phyloP scores from a whole-genome alignment of 2,329 filamentous ascomycete genomes.

The Aspergillus tanneri region DNA sequence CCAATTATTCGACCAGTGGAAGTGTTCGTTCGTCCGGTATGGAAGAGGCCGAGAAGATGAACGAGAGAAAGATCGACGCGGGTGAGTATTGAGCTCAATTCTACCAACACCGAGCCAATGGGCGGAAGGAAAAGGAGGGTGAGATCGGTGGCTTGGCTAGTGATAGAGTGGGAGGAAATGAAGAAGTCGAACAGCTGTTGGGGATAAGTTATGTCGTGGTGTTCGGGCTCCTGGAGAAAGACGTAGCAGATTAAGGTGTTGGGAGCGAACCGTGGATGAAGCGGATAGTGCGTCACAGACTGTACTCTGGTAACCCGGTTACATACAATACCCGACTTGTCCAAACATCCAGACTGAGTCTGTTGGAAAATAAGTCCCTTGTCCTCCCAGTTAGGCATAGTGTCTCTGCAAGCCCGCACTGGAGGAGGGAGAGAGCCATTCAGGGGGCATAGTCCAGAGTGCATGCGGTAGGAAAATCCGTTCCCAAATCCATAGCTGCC shows the following conservation, averaged over 20 bases:
- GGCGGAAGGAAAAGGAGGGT: not conserved
- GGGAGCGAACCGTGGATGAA: not conserved
- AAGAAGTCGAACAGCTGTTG: too few species aligned
- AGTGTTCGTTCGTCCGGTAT: not conserved
- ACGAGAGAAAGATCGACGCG: not conserved
- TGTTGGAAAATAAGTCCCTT: not conserved
- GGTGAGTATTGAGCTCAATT: not conserved
- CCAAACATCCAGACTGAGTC: not conserved
- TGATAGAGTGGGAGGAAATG: too few species aligned
- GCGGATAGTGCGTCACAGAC: too few species aligned
- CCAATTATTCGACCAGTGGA: not conserved
- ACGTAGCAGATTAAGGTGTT: not conserved
- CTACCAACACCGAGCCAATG: not conserved
- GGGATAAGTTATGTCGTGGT: too few species aligned
- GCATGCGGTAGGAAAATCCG: not conserved
- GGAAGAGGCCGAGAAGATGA: not conserved
- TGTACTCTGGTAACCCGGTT: not conserved
- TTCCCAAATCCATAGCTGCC: not conserved
- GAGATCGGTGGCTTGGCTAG: not conserved
- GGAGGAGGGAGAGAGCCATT: not conserved
- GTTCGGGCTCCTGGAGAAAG: not conserved
- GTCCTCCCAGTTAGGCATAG: not conserved
- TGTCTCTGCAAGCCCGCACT: not conserved
- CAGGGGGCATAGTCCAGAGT: not conserved
- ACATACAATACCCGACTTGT: not conserved